Evolutionary conservation across 1,139 yeast genomes (phyloP).

Genomic region (Yamadazyma oceani): DNA sequence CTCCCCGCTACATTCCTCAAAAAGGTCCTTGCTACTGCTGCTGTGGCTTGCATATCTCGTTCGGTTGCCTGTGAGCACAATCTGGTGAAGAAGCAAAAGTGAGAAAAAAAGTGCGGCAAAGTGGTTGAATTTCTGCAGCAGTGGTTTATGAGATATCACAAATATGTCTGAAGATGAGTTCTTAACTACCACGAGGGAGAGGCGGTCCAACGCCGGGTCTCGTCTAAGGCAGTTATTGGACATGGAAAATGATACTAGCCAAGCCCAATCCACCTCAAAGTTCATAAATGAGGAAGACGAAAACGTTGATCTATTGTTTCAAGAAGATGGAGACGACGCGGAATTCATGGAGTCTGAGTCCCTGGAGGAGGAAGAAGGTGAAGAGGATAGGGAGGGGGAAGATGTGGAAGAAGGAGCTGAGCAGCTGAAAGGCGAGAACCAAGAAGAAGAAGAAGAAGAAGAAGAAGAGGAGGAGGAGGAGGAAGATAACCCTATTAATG

Average conservation of each 20-base stretch:
- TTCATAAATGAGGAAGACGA: constrained; percentile 63
- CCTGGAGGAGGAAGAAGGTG: constrained; percentile 27
- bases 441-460: constrained; percentile 85
- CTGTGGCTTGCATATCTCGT: too few relatives aligned
- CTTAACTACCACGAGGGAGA: constrained; percentile 67
- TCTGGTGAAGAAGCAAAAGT: too few relatives aligned
- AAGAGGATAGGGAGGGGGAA: constrained; percentile 21
- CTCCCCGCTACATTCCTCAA: too few relatives aligned
- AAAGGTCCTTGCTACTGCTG: too few relatives aligned
- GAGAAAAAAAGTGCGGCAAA: too few relatives aligned
- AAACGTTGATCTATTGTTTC: constrained; percentile 70
- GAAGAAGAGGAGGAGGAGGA: constrained; percentile 34
- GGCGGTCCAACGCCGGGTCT: constrained; percentile 91
- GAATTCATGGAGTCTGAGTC: constrained; percentile 54
- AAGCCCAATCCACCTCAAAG: constrained; percentile 19
- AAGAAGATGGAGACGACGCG: constrained; percentile 87
- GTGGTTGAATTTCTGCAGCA: too few relatives aligned
- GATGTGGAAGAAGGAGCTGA: constrained; percentile 44
- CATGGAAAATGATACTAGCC: constrained; percentile 51
- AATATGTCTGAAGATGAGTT: constrained; percentile 37
- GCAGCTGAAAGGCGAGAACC: constrained; percentile 45
- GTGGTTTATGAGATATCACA: background rate
- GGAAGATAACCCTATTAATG: constrained; percentile 21
- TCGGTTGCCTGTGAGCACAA: too few relatives aligned
- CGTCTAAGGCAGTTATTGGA: constrained; percentile 71